phyloP scores from a whole-genome alignment of 148 eudicot genomes.

The Gaultheria prostrata region DNA sequence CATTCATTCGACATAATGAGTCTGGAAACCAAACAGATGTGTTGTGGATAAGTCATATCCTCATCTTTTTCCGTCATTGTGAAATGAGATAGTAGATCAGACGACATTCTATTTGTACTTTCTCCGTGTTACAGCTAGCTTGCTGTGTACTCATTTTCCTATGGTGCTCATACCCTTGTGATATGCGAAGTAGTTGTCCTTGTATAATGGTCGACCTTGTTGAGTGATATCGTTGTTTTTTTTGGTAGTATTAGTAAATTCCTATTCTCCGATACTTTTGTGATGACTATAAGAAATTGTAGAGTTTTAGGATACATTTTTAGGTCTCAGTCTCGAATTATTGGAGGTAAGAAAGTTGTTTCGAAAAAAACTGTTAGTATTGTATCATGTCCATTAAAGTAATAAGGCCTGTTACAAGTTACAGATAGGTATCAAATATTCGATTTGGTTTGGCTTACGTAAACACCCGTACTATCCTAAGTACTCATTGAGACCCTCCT shows the following conservation, averaged over 20 bases:
- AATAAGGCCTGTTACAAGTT: neutral
- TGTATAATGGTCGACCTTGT: neutral
- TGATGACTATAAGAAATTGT: neutral
- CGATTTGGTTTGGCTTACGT: neutral
- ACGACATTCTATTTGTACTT: neutral
- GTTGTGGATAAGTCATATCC: neutral
- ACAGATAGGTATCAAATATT: neutral
- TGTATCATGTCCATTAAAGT: neutral
- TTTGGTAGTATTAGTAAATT: neutral
- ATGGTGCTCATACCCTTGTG: neutral
- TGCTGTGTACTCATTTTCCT: neutral
- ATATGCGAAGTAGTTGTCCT: neutral
- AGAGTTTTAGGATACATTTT: neutral
- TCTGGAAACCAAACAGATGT: neutral
- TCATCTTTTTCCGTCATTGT: neutral
- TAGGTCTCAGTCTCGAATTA: neutral
- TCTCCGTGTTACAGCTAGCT: neutral
- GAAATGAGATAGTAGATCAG: neutral
- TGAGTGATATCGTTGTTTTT: neutral
- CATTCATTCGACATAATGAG: neutral
- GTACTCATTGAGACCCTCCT: neutral
- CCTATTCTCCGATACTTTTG: neutral
- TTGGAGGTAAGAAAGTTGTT: neutral
- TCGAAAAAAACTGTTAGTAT: neutral
- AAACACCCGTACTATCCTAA: neutral